Conservation (phyloP, 169 alveolate species). For the Gregarina niphandrodes region DNA sequence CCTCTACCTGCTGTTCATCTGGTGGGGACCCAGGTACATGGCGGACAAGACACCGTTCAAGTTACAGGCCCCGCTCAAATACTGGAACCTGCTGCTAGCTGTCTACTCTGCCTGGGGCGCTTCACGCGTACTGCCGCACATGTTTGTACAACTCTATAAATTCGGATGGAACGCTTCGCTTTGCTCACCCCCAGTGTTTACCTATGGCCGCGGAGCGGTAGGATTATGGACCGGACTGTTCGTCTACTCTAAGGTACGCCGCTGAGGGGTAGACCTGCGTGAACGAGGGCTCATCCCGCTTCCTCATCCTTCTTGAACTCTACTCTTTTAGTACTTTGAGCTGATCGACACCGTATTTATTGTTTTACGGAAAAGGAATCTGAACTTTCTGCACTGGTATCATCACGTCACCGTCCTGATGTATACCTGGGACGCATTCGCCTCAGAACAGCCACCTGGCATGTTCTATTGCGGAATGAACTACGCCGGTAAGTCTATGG, state of each 20-base stretch:
- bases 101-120: conserved; percentile 31
- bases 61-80: conserved; percentile 18
- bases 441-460: conserved; percentile 43
- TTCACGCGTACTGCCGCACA: conserved; percentile 24
- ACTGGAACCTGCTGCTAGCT: conserved; percentile 41
- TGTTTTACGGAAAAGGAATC: conserved; percentile 29
- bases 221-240: conserved; percentile 42
- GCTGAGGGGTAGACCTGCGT: no score
- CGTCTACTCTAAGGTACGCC: conserved; percentile 32
- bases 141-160: conserved; percentile 8
- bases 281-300: no score
- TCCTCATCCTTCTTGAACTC: no score
- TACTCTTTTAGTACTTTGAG: conserved; percentile 25
- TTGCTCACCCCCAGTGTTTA: conserved; percentile 32
- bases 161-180: conserved; percentile 33
- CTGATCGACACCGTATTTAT: conserved; percentile 43
- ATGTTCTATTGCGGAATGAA: conserved; percentile 38
- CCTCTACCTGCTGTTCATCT: conserved; percentile 27
- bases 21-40: conserved; percentile 31
- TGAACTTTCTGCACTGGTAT: conserved; percentile 46
- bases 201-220: conserved; percentile 35
- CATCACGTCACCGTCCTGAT: conserved; percentile 52
- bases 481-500: conserved; percentile 11
- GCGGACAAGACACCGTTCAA: conserved; percentile 22
- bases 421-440: conserved; percentile 53